A percentile compares a stretch with the other conserved stretches of the same genome.
Conservation (phyloP, 2,329 filamentous ascomycete genomes). For the Epichloe hybrida region DNA sequence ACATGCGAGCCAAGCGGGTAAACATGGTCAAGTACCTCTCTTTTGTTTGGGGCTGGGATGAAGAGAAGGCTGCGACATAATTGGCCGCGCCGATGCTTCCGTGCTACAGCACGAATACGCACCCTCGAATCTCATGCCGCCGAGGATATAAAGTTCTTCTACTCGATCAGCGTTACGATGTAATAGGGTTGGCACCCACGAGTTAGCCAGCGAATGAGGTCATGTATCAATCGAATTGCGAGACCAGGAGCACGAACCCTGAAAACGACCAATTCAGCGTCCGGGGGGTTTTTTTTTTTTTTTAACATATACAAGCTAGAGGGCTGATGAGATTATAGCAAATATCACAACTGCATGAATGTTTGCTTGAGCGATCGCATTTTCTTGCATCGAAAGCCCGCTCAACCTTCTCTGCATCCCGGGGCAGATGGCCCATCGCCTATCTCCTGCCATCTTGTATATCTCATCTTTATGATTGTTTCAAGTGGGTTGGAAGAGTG, state of each 20-base stretch:
- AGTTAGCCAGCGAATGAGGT: neutral
- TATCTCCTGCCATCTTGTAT: neutral
- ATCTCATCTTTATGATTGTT: neutral
- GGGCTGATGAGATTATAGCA: neutral
- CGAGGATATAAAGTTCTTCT: neutral
- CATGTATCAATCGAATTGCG: neutral
- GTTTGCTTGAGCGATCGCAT: neutral
- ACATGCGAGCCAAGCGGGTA: constrained; percentile 91
- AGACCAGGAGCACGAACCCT: neutral
- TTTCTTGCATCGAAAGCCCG: neutral
- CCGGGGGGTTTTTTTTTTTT: too few relatives aligned
- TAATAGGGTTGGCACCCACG: neutral
- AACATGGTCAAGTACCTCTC: constrained; percentile 93
- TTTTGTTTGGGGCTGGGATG: constrained; percentile 95
- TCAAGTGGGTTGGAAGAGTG: neutral
- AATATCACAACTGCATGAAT: constrained; percentile 1
- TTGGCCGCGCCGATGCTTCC: neutral
- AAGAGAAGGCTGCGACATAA: constrained; percentile 19
- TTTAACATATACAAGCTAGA: neutral
- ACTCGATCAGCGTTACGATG: neutral
- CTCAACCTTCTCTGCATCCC: neutral
- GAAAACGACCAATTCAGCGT: neutral
- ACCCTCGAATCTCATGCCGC: neutral
- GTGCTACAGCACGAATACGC: neutral
- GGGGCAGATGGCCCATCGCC: neutral